Conservation (phyloP, 1,284 basidiomycete species). For the Pseudomicrostroma phylloplanum region DNA sequence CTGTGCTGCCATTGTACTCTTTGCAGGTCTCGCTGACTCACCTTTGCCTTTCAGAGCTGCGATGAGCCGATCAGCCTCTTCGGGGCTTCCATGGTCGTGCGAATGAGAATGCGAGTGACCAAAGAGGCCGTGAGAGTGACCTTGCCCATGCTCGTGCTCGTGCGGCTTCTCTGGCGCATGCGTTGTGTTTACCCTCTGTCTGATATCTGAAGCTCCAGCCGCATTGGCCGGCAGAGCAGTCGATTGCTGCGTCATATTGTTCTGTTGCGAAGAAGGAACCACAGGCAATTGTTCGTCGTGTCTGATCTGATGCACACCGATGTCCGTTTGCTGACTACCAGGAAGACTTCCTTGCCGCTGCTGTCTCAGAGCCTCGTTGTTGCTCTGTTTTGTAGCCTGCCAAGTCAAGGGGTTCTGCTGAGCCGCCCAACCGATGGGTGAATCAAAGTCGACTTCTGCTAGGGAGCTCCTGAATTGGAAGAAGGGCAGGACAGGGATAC, state of each 20-base stretch:
- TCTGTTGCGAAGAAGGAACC: too few relatives aligned
- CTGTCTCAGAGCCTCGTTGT: slow-evolving; percentile 11
- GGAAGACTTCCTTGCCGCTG: slow-evolving; percentile 19
- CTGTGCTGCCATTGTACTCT: too few relatives aligned
- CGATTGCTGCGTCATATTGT: slow-evolving; percentile 6
- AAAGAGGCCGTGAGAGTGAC: slow-evolving; percentile 16
- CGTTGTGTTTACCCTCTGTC: slow-evolving; percentile 9
- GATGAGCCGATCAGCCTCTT: slow-evolving; percentile 49
- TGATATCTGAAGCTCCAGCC: slow-evolving; percentile 16
- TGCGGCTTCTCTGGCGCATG: slow-evolving; percentile 17
- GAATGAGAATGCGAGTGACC: slow-evolving; percentile 18
- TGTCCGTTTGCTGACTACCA: slow-evolving; percentile 11
- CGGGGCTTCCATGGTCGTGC: slow-evolving; percentile 42
- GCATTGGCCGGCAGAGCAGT: slow-evolving; percentile 18
- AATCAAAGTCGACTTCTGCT: slow-evolving; percentile 8
- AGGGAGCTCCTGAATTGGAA: slow-evolving; percentile 23
- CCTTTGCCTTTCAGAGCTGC: slow-evolving; percentile 43
- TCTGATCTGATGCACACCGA: not conserved
- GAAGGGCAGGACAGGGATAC: slow-evolving; percentile 15
- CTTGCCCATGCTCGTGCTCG: slow-evolving; percentile 11
- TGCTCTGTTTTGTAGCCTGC: slow-evolving; percentile 10
- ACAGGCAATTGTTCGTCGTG: too few relatives aligned
- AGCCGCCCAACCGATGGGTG: not conserved
- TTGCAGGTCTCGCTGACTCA: slow-evolving; percentile 1
- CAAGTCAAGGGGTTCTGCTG: not conserved